A percentile compares a stretch with the other conserved stretches of the same genome.
Conservation (phyloP, 306 rosid species). For the Prinsepia uniflora region DNA sequence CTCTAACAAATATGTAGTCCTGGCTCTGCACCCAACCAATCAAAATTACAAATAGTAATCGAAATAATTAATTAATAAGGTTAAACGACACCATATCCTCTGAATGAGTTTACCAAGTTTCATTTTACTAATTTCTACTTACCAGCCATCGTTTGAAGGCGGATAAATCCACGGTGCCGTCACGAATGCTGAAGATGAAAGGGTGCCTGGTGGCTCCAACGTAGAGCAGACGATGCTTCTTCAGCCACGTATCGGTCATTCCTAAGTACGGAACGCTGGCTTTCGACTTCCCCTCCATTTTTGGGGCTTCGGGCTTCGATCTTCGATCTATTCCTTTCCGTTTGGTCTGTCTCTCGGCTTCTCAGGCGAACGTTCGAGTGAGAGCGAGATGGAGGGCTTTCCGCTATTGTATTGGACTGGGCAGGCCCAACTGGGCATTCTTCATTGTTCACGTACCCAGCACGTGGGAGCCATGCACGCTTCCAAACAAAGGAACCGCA, state of each 20-base stretch:
- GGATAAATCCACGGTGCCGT: conserved; percentile 51
- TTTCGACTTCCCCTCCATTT: conserved; percentile 33
- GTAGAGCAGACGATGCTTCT: conserved; percentile 57
- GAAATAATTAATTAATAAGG: too few relatives aligned
- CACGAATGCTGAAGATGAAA: conserved; percentile 56
- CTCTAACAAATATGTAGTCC: conserved; percentile 72
- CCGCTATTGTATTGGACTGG: background rate
- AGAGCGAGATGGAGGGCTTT: background rate
- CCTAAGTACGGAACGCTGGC: conserved; percentile 7
- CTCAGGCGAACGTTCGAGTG: background rate
- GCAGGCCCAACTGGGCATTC: background rate
- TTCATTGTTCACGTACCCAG: too few relatives aligned
- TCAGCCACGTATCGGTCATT: conserved; percentile 50
- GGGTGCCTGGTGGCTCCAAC: conserved; percentile 68
- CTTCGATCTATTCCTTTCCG: background rate
- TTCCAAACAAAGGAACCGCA: background rate
- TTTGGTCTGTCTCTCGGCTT: background rate
- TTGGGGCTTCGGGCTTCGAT: too few relatives aligned
- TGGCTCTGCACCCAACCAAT: conserved; percentile 46
- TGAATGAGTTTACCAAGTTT: background rate
- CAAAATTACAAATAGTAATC: background rate
- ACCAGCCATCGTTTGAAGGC: conserved; percentile 85
- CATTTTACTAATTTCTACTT: background rate
- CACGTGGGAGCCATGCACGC: conserved; percentile 7
- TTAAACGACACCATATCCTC: background rate